Evolutionary conservation across 2,329 filamentous ascomycete genomes (phyloP).

Genomic region (Nothophoma quercina): DNA sequence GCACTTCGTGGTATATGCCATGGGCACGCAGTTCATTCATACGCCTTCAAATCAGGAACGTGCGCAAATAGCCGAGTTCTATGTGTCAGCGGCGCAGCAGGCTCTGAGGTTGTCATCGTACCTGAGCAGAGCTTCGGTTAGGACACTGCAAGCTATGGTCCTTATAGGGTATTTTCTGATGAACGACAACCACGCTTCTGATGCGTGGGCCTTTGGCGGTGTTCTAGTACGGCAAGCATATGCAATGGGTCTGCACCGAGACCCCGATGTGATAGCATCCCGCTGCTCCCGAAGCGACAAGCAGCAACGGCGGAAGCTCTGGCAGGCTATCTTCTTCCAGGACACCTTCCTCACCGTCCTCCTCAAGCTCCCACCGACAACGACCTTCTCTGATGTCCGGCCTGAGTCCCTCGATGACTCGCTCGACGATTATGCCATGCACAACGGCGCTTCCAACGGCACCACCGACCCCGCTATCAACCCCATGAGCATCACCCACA

Average conservation of each 20-base stretch:
- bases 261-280: conserved; percentile 75
- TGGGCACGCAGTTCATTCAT: conserved; percentile 80
- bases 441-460: conserved; percentile 60
- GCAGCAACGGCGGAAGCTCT: conserved; percentile 79
- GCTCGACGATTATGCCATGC: conserved; percentile 68
- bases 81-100: conserved; percentile 81
- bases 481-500: conserved; percentile 60
- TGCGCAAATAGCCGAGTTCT: conserved; percentile 81
- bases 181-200: conserved; percentile 84
- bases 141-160: conserved; percentile 81
- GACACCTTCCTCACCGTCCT: conserved; percentile 83
- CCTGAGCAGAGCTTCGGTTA: conserved; percentile 74
- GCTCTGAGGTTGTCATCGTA: conserved; percentile 78
- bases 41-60: conserved; percentile 65
- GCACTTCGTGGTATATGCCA: conserved; percentile 77
- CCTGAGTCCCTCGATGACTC: conserved; percentile 77
- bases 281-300: conserved; percentile 74
- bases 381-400: conserved; percentile 79
- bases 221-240: conserved; percentile 80
- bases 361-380: conserved; percentile 77
- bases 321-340: conserved; percentile 82
- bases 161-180: conserved; percentile 84
- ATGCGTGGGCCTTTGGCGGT: conserved; percentile 83
- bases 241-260: conserved; percentile 80
- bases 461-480: conserved; percentile 54